Percentiles rank a stretch among this genome's conserved stretches.
These are phyloP conservation scores for Vitis labrusca DNA, from an alignment of 164 flowering plant genomes.

Conservation along the genomic window DNA sequence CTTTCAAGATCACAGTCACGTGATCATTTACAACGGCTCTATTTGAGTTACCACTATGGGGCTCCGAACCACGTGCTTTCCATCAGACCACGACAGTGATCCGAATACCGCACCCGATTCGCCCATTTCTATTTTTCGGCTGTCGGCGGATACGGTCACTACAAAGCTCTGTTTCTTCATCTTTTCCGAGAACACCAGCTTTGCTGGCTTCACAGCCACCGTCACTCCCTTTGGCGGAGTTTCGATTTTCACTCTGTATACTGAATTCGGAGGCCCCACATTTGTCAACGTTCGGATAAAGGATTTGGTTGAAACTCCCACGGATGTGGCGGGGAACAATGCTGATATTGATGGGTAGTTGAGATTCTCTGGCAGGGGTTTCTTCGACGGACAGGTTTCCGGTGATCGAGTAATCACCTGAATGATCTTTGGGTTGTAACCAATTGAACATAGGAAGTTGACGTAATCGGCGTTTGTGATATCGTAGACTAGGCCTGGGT, in stretches of 20 bases:
- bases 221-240: slow-evolving; percentile 54
- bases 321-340: slow-evolving; percentile 30
- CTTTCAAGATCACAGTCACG: slow-evolving; percentile 7
- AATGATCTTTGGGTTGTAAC: slow-evolving; percentile 52
- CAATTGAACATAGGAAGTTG: slow-evolving; percentile 64
- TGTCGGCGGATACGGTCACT: slow-evolving; percentile 55
- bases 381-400: slow-evolving; percentile 46
- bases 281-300: slow-evolving; percentile 69
- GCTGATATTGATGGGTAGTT: slow-evolving; percentile 81
- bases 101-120: slow-evolving; percentile 76
- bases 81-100: slow-evolving; percentile 73
- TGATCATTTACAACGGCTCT: slow-evolving; percentile 44
- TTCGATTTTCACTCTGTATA: slow-evolving; percentile 48
- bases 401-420: slow-evolving; percentile 62
- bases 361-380: slow-evolving; percentile 55
- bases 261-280: slow-evolving; percentile 60
- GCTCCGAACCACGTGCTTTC: slow-evolving; percentile 80
- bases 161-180: slow-evolving; percentile 55
- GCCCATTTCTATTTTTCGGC: slow-evolving; percentile 41
- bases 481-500: slow-evolving; percentile 81
- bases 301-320: slow-evolving; percentile 40
- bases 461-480: slow-evolving; percentile 52
- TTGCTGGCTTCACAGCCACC: slow-evolving; percentile 65
- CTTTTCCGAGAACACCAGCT: slow-evolving; percentile 43
- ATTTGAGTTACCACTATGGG: slow-evolving; percentile 68